phyloP scores from a whole-genome alignment of 495 filamentous ascomycete genomes.

The Lepidopterella palustris region DNA sequence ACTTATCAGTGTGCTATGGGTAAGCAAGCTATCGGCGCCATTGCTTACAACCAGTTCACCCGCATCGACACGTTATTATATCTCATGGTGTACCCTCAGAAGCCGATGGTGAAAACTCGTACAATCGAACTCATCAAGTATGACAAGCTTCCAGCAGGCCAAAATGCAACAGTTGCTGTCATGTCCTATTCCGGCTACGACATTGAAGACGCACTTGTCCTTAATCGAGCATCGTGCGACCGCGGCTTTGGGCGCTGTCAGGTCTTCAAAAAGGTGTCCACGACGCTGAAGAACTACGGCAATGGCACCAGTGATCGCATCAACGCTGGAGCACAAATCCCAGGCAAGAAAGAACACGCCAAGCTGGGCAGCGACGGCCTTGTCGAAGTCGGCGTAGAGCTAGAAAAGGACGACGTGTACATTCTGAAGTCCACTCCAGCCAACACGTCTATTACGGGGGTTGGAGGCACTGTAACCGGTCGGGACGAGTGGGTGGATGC shows the following conservation, averaged over 20 bases:
- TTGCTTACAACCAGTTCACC: slow-evolving; percentile 93
- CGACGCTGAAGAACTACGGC: slow-evolving; percentile 56
- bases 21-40: slow-evolving; percentile 98
- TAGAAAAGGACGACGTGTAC: slow-evolving; percentile 70
- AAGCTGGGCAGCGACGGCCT: slow-evolving; percentile 81
- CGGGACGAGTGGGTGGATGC: slow-evolving; percentile 55
- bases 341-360: slow-evolving; percentile 55
- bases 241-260: slow-evolving; percentile 94
- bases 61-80: slow-evolving; percentile 94
- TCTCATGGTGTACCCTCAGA: slow-evolving; percentile 94
- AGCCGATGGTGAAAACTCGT: slow-evolving; percentile 93
- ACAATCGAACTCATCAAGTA: slow-evolving; percentile 97
- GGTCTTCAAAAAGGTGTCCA: slow-evolving; percentile 60
- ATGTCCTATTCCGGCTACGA: slow-evolving; percentile 99
- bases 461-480: not conserved
- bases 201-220: slow-evolving; percentile 94
- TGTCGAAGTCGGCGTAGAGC: slow-evolving; percentile 69
- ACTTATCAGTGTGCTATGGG: slow-evolving; percentile 99
- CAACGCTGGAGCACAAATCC: slow-evolving; percentile 48
- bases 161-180: slow-evolving; percentile 94
- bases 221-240: slow-evolving; percentile 93
- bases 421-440: slow-evolving; percentile 79
- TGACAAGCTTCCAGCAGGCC: slow-evolving; percentile 92
- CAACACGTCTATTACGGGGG: slow-evolving; percentile 51
- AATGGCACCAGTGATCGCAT: slow-evolving; percentile 74